Percentiles rank a stretch among this genome's conserved stretches.
phyloP scores from a whole-genome alignment of 768 basidiomycete species.

The Cystofilobasidium bisporidii region DNA sequence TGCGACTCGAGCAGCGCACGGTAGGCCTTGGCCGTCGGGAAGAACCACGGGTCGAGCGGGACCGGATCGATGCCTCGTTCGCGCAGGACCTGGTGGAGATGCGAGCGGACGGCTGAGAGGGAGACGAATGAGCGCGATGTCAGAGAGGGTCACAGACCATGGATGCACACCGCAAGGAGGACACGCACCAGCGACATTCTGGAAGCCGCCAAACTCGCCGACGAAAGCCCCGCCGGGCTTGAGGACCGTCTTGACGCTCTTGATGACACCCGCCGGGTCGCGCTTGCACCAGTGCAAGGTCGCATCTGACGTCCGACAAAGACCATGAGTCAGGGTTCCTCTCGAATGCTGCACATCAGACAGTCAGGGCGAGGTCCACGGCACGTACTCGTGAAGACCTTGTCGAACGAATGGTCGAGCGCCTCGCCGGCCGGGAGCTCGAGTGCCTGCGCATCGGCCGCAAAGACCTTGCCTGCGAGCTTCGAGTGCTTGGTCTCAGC shows the following conservation, averaged over 20 bases:
- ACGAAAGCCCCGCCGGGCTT: slow-evolving; percentile 62
- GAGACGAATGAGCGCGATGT: background rate
- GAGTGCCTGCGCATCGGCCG: slow-evolving; percentile 43
- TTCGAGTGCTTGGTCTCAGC: slow-evolving; percentile 47
- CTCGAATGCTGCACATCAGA: background rate
- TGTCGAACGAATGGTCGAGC: slow-evolving; percentile 49
- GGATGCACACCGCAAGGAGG: background rate
- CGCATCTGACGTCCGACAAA: slow-evolving; percentile 37
- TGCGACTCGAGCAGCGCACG: slow-evolving; percentile 28
- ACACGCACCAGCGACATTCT: slow-evolving; percentile 56
- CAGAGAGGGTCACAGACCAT: no score
- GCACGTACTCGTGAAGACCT: slow-evolving; percentile 62
- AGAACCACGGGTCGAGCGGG: slow-evolving; percentile 70
- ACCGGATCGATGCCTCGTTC: slow-evolving; percentile 53
- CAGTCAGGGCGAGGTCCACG: background rate
- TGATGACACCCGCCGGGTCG: slow-evolving; percentile 57
- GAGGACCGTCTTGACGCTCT: slow-evolving; percentile 52
- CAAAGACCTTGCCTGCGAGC: slow-evolving; percentile 32
- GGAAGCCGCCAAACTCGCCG: slow-evolving; percentile 67
- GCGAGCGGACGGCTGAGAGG: slow-evolving; percentile 50
- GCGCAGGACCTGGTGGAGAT: slow-evolving; percentile 50
- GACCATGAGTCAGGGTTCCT: background rate
- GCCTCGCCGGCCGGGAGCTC: slow-evolving; percentile 26
- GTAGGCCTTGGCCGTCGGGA: slow-evolving; percentile 64
- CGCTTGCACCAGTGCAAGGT: slow-evolving; percentile 77